These are phyloP conservation scores for Syzygium aromaticum DNA, from an alignment of 345 rosid species.

Conservation along the genomic window DNA sequence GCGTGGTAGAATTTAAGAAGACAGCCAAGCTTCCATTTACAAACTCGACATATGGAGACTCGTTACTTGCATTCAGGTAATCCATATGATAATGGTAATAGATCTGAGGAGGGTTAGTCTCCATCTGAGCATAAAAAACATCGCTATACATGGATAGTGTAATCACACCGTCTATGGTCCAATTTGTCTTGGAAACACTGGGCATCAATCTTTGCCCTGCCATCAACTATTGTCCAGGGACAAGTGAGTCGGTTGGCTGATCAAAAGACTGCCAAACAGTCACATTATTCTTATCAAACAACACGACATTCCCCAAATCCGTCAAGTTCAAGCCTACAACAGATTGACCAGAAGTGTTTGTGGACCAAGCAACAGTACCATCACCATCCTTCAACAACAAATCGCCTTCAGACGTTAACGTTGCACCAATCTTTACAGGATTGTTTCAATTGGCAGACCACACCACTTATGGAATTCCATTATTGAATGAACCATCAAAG, in stretches of 20 bases:
- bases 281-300: not conserved
- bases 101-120: constrained; percentile 1
- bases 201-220: not conserved
- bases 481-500: no score
- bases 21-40: not conserved
- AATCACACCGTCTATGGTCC: constrained; percentile 3
- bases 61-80: not conserved
- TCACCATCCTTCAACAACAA: constrained; percentile 6
- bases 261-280: constrained; percentile 1
- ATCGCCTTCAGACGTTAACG: not conserved
- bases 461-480: constrained; percentile 4
- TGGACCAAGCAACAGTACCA: constrained; percentile 10
- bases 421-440: not conserved
- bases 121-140: constrained; percentile 5
- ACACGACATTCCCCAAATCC: not conserved
- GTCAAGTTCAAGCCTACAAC: constrained; percentile 3
- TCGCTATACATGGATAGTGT: not conserved
- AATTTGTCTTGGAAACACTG: not conserved
- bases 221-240: not conserved
- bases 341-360: not conserved
- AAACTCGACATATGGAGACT: not conserved
- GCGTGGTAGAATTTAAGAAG: not conserved
- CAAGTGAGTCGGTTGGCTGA: not conserved
- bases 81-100: not conserved
- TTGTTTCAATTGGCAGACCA: constrained; percentile 18